phyloP scores from a whole-genome alignment of 2,329 filamentous ascomycete species.

The Bertia moriformis region DNA sequence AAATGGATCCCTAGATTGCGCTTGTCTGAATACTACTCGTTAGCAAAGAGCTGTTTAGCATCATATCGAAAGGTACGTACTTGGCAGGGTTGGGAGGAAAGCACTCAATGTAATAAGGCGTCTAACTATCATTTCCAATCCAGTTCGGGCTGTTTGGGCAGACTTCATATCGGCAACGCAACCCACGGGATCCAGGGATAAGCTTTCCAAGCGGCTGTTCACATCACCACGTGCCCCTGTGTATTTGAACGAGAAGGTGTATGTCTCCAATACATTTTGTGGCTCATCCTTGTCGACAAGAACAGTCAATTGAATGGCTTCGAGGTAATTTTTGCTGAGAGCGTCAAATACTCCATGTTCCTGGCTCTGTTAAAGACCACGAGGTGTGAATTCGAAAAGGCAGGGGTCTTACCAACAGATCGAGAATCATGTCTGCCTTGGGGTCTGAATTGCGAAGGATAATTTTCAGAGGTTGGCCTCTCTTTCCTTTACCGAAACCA shows the following conservation, averaged over 20 bases:
- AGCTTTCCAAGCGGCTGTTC: conserved; percentile 12
- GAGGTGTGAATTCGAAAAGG: conserved; percentile 1
- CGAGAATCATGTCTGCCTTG: conserved; percentile 24
- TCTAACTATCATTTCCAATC: conserved; percentile 24
- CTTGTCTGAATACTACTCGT: conserved; percentile 11
- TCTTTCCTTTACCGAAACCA: conserved; percentile 10
- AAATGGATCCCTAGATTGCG: conserved; percentile 26
- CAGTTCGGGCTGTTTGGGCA: conserved; percentile 19
- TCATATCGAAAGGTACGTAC: conserved; percentile 10
- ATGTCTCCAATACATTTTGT: conserved; percentile 27
- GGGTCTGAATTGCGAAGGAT: conserved; percentile 20
- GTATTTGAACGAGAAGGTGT: conserved; percentile 32
- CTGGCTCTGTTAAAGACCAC: conserved; percentile 16
- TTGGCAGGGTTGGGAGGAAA: conserved; percentile 22
- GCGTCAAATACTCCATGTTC: conserved; percentile 31
- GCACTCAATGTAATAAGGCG: conserved; percentile 19
- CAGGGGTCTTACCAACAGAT: conserved; percentile 24
- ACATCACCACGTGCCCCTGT: conserved; percentile 11
- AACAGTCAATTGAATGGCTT: conserved; percentile 28
- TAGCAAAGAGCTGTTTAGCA: conserved; percentile 1
- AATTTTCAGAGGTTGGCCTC: conserved; percentile 19
- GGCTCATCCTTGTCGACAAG: conserved; percentile 19
- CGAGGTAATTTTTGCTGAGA: conserved; percentile 21
- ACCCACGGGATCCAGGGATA: conserved; percentile 12
- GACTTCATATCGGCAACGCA: conserved; percentile 17